Conservation (phyloP, 2,329 filamentous ascomycete genomes). For the Pseudofabraea citricarpa region DNA sequence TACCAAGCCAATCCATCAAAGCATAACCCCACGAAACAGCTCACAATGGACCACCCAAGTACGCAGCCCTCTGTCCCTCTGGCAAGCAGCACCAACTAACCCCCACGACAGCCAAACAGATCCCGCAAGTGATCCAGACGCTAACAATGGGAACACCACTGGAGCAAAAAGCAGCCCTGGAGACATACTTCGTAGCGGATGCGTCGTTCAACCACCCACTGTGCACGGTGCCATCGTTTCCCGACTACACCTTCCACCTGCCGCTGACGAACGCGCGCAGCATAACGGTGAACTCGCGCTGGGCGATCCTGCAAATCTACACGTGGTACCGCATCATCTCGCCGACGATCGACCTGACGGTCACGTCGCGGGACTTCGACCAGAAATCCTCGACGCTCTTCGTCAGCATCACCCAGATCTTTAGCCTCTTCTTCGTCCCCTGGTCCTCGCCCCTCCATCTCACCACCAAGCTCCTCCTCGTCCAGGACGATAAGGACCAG, state of each 20-base stretch:
- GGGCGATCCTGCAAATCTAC: slow-evolving; percentile 65
- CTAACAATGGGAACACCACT: slow-evolving; percentile 64
- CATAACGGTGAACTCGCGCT: slow-evolving; percentile 53
- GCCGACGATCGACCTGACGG: slow-evolving; percentile 62
- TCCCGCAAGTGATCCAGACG: slow-evolving; percentile 59
- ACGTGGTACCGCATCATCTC: slow-evolving; percentile 82
- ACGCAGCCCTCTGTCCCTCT: too few species aligned
- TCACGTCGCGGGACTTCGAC: slow-evolving; percentile 67
- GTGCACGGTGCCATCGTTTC: slow-evolving; percentile 60
- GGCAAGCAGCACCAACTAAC: neutral
- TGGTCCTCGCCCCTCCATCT: slow-evolving; percentile 68
- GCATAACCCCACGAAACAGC: too few species aligned
- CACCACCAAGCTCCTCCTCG: slow-evolving; percentile 62
- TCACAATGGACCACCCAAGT: neutral
- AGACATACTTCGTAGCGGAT: slow-evolving; percentile 67
- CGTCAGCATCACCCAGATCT: slow-evolving; percentile 67
- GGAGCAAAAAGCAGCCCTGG: slow-evolving; percentile 59
- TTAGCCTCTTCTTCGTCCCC: slow-evolving; percentile 73
- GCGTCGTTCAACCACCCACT: slow-evolving; percentile 77
- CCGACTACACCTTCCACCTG: slow-evolving; percentile 32
- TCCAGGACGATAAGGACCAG: slow-evolving; percentile 31
- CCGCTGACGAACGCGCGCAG: slow-evolving; percentile 39
- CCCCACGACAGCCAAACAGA: slow-evolving; percentile 46
- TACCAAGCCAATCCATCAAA: too few species aligned
- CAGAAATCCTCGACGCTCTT: slow-evolving; percentile 63